Evolutionary conservation across 768 basidiomycete species (phyloP).

Genomic region (Amyloporia xantha): DNA sequence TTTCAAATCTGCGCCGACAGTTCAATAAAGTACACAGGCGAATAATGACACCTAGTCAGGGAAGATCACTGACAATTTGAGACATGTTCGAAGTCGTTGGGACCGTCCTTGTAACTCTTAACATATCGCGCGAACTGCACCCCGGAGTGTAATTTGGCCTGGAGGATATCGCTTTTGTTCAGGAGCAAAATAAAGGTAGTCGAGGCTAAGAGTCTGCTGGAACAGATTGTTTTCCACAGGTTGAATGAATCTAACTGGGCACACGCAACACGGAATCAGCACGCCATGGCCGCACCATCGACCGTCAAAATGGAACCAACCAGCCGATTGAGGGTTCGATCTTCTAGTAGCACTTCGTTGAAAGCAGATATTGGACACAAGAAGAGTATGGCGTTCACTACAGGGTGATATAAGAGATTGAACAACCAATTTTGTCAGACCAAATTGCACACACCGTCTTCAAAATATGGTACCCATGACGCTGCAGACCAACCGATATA

Average conservation of each 20-base stretch:
- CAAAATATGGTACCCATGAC: constrained; percentile 72
- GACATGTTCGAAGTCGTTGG: constrained; percentile 46
- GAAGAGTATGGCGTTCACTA: constrained; percentile 62
- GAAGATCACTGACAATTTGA: constrained; percentile 38
- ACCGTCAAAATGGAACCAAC: too few species aligned
- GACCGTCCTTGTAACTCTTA: constrained; percentile 43
- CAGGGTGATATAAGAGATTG: constrained; percentile 4
- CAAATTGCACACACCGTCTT: constrained; percentile 40
- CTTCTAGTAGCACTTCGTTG: constrained; percentile 56
- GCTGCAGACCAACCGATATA: constrained; percentile 39
- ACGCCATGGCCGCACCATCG: too few species aligned
- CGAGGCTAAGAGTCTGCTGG: constrained; percentile 45
- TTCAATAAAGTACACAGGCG: background rate
- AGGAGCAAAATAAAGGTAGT: constrained; percentile 56
- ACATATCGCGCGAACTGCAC: constrained; percentile 50
- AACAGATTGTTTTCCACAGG: constrained; percentile 55
- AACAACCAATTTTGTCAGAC: background rate
- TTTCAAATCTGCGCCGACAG: constrained; percentile 36
- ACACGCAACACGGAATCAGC: too few species aligned
- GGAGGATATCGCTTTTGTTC: constrained; percentile 57
- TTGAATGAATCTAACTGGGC: constrained; percentile 50
- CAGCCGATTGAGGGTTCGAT: constrained; percentile 51
- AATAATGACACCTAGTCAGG: background rate
- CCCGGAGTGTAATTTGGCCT: constrained; percentile 44
- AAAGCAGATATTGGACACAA: constrained; percentile 60